Percentiles rank a stretch among this genome's conserved stretches.
phyloP scores from a whole-genome alignment of 768 basidiomycete genomes.

The Russula dissimulans region DNA sequence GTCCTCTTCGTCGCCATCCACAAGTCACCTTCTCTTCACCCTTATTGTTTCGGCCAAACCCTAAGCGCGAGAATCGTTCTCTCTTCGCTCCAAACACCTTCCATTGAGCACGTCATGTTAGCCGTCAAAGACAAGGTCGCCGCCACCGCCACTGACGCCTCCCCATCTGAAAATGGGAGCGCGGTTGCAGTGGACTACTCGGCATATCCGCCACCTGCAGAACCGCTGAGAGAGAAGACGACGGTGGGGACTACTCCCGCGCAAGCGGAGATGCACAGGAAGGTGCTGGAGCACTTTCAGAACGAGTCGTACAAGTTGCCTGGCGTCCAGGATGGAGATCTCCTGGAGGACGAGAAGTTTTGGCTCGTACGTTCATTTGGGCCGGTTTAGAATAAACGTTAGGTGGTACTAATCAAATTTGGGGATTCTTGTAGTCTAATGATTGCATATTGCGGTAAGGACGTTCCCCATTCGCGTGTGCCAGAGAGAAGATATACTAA shows the following conservation, averaged over 20 bases:
- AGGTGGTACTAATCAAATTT: not conserved
- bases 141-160: too few species aligned
- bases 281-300: slow-evolving; percentile 53
- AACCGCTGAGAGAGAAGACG: not conserved
- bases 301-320: slow-evolving; percentile 44
- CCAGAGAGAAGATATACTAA: too few species aligned
- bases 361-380: slow-evolving; percentile 47
- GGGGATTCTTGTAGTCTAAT: slow-evolving; percentile 32
- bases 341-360: slow-evolving; percentile 62
- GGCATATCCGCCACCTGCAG: slow-evolving; percentile 6
- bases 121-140: not conserved
- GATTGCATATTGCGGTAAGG: slow-evolving; percentile 62
- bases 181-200: not conserved
- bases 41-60: too few species aligned
- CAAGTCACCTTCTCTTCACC: not conserved
- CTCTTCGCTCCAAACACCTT: not conserved
- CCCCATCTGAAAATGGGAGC: not conserved
- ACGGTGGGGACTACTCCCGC: slow-evolving; percentile 28
- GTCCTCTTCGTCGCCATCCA: too few species aligned
- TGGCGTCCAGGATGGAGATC: slow-evolving; percentile 26
- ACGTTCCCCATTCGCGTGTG: too few species aligned
- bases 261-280: slow-evolving; percentile 42
- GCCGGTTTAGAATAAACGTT: not conserved
- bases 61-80: too few species aligned
- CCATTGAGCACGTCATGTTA: not conserved